Conservation (phyloP, 1,139 yeast species). For the Yamadazyma trypodendri region DNA sequence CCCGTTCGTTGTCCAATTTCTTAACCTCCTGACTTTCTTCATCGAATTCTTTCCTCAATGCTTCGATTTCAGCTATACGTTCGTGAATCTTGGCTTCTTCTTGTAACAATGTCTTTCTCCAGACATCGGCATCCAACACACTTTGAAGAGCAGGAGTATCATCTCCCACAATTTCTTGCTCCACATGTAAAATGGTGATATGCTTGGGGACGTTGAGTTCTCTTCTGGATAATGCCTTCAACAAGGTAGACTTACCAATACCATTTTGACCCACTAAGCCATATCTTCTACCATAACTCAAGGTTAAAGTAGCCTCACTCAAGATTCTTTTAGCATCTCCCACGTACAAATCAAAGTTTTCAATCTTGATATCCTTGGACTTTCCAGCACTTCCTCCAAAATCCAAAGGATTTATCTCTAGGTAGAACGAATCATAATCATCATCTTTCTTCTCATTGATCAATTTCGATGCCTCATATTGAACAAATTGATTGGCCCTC, state of each 20-base stretch:
- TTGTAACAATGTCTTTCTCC: slow-evolving; percentile 85
- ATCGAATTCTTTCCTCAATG: slow-evolving; percentile 67
- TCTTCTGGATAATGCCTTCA: slow-evolving; percentile 89
- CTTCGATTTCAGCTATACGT: slow-evolving; percentile 72
- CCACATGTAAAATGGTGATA: slow-evolving; percentile 92
- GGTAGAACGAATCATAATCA: slow-evolving; percentile 91
- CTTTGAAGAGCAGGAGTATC: slow-evolving; percentile 88
- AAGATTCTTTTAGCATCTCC: slow-evolving; percentile 94
- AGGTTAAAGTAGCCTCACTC: slow-evolving; percentile 81
- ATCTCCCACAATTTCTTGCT: slow-evolving; percentile 94
- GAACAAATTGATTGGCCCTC: slow-evolving; percentile 81
- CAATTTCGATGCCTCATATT: slow-evolving; percentile 90
- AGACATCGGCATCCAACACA: slow-evolving; percentile 96
- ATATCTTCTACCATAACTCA: slow-evolving; percentile 90
- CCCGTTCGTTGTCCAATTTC: slow-evolving; percentile 84
- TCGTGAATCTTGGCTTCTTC: slow-evolving; percentile 78
- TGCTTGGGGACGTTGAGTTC: slow-evolving; percentile 93
- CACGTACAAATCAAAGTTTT: slow-evolving; percentile 87
- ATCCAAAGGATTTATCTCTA: slow-evolving; percentile 92
- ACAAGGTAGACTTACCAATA: slow-evolving; percentile 95
- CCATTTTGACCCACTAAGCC: slow-evolving; percentile 99
- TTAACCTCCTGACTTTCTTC: slow-evolving; percentile 78
- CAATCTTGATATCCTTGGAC: slow-evolving; percentile 91
- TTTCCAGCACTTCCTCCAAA: slow-evolving; percentile 90
- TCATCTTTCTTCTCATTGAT: slow-evolving; percentile 61